Evolutionary conservation across 2,329 filamentous ascomycete genomes (phyloP).

Genomic region (Cadophora sp.): DNA sequence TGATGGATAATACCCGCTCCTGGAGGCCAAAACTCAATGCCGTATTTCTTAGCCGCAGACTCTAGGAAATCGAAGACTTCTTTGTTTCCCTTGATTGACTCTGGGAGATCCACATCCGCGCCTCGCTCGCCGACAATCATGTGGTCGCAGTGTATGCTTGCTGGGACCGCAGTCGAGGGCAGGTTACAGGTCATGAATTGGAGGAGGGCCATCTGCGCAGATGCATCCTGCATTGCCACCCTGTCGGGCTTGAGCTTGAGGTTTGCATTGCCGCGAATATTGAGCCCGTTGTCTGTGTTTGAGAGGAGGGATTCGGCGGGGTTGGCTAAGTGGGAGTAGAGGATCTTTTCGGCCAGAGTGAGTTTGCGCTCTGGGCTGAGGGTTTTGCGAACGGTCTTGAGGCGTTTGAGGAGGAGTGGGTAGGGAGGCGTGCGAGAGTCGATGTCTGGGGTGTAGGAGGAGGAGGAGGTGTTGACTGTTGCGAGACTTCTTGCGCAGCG

Average conservation of each 20-base stretch:
- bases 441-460: constrained; percentile 40
- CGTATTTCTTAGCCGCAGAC: constrained; percentile 88
- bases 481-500: constrained; percentile 40
- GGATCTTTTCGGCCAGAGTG: constrained; percentile 95
- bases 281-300: constrained; percentile 81
- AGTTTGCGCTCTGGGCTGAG: constrained; percentile 69
- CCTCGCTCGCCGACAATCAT: constrained; percentile 96
- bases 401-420: constrained; percentile 78
- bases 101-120: constrained; percentile 82
- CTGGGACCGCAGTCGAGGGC: constrained; percentile 87
- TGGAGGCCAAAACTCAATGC: constrained; percentile 95
- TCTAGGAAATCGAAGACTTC: constrained; percentile 98
- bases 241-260: constrained; percentile 97
- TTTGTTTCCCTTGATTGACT: constrained; percentile 88
- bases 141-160: constrained; percentile 98
- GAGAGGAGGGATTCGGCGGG: constrained; percentile 86
- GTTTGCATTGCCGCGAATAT: constrained; percentile 87
- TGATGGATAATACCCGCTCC: constrained; percentile 97
- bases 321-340: constrained; percentile 94
- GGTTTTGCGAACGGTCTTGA: constrained; percentile 76
- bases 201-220: constrained; percentile 95
- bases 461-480: constrained; percentile 37
- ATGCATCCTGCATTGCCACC: constrained; percentile 99
- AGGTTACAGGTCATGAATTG: constrained; percentile 99
- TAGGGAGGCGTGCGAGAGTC: constrained; percentile 69